Conservation (phyloP, 2,329 filamentous ascomycete species). For the Calonectria pteridis region DNA sequence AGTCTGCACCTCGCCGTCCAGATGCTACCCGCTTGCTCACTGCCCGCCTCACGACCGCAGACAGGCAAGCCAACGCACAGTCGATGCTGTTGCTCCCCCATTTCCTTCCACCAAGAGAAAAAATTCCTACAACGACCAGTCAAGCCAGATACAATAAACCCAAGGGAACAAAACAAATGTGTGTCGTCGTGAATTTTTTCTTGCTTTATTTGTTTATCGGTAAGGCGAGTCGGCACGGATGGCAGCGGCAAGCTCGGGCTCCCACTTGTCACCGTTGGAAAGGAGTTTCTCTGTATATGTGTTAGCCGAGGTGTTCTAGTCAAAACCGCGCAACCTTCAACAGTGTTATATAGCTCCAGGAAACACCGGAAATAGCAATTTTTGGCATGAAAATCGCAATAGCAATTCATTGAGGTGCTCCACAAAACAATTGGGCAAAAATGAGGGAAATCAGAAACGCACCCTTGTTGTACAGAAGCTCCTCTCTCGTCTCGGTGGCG, state of each 20-base stretch:
- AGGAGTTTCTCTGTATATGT: conserved; percentile 78
- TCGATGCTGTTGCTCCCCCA: conserved; percentile 6
- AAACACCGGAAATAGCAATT: neutral
- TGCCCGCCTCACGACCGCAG: conserved; percentile 1
- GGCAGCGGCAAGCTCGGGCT: conserved; percentile 92
- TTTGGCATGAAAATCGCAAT: neutral
- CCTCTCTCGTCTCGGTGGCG: conserved; percentile 81
- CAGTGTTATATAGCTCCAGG: neutral
- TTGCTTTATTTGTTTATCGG: conserved; percentile 65
- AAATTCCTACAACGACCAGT: conserved; percentile 24
- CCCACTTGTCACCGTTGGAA: conserved; percentile 95
- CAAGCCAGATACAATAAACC: conserved; percentile 28
- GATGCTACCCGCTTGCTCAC: conserved; percentile 24
- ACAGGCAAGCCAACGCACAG: conserved; percentile 15
- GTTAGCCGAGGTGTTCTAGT: conserved; percentile 37
- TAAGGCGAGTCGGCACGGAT: conserved; percentile 95
- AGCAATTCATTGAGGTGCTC: neutral
- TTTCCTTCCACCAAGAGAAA: conserved; percentile 6
- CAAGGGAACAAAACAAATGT: conserved; percentile 23
- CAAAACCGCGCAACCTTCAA: conserved; percentile 25
- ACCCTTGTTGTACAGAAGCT: conserved; percentile 96
- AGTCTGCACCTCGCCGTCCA: conserved; percentile 30
- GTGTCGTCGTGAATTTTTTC: conserved; percentile 25
- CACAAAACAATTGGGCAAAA: neutral
- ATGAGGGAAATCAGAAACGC: conserved; percentile 35